Conservation (phyloP, 1,139 yeast species). For the Nakaseomyces kungkrabaensis region DNA sequence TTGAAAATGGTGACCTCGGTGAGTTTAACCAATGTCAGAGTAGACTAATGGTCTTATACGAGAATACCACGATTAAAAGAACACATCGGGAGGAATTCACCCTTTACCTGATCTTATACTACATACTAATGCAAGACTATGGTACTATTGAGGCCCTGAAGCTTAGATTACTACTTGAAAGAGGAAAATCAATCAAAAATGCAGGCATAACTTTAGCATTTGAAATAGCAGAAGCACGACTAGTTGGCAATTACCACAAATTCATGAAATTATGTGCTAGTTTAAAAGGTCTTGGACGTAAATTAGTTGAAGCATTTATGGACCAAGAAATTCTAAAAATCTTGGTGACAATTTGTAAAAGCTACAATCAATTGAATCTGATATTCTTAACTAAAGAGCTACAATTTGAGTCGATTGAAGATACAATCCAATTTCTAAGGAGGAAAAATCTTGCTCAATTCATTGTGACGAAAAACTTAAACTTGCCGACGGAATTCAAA, state of each 20-base stretch:
- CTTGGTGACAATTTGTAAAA: conserved; percentile 46
- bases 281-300: conserved; percentile 30
- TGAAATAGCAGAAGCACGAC: conserved; percentile 35
- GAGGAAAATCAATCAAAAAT: conserved; percentile 16
- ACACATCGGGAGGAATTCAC: conserved; percentile 51
- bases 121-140: conserved; percentile 64
- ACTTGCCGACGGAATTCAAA: conserved; percentile 19
- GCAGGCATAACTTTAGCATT: conserved; percentile 36
- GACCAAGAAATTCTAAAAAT: conserved; percentile 53
- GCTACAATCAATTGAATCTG: conserved; percentile 48
- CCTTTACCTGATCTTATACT: conserved; percentile 67
- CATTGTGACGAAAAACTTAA: conserved; percentile 27
- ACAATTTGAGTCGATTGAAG: conserved; percentile 33
- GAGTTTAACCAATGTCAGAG: conserved; percentile 94
- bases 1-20: conserved; percentile 75
- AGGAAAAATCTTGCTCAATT: conserved; percentile 35
- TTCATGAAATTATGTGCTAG: conserved; percentile 39
- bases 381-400: conserved; percentile 40
- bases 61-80: conserved; percentile 31
- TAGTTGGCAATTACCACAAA: conserved; percentile 40
- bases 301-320: conserved; percentile 39
- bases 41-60: conserved; percentile 57
- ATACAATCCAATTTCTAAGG: conserved; percentile 35
- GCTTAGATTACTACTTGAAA: conserved; percentile 24
- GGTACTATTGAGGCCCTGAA: conserved; percentile 30